These are phyloP conservation scores for Kazachstania psychrophila DNA, from an alignment of 805 yeast species.

Conservation along the genomic window DNA sequence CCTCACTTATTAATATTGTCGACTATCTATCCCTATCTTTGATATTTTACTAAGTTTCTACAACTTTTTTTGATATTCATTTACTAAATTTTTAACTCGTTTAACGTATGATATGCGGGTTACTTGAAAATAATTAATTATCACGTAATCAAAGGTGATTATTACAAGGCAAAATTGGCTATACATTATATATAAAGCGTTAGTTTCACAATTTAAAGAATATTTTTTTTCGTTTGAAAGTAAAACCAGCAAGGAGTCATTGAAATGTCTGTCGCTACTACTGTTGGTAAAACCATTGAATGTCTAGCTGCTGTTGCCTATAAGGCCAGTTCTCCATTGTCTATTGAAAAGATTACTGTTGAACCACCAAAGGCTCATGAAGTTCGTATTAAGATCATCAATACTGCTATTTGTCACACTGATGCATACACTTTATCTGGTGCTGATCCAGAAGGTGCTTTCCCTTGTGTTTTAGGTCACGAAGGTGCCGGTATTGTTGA, in stretches of 20 bases:
- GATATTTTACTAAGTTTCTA: too few relatives aligned
- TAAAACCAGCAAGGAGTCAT: too few relatives aligned
- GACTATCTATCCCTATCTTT: background rate
- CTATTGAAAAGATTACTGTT: slow-evolving; percentile 82
- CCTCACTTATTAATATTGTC: background rate
- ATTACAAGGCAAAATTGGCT: too few relatives aligned
- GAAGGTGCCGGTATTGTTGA: slow-evolving; percentile 98
- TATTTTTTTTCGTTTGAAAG: too few relatives aligned
- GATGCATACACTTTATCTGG: slow-evolving; percentile 96
- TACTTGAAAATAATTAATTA: too few relatives aligned
- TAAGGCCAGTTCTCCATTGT: slow-evolving; percentile 80
- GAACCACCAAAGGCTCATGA: slow-evolving; percentile 95
- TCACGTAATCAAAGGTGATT: too few relatives aligned
- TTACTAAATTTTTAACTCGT: too few relatives aligned
- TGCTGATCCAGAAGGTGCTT: slow-evolving; percentile 90
- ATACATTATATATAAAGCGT: too few relatives aligned
- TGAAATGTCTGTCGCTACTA: slow-evolving; percentile 8
- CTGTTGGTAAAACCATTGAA: slow-evolving; percentile 45
- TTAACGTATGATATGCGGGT: too few relatives aligned
- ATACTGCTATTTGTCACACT: slow-evolving; percentile 97
- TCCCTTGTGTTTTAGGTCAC: slow-evolving; percentile 91
- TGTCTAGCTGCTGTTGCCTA: slow-evolving; percentile 98
- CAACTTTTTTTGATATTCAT: too few relatives aligned
- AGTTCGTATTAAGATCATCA: slow-evolving; percentile 78
- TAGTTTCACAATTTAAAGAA: too few relatives aligned